Evolutionary conservation across 1,284 basidiomycete species (phyloP), one percentile per base, ranked within the genome.

Genomic region (Tylopilus sp.): DNA sequence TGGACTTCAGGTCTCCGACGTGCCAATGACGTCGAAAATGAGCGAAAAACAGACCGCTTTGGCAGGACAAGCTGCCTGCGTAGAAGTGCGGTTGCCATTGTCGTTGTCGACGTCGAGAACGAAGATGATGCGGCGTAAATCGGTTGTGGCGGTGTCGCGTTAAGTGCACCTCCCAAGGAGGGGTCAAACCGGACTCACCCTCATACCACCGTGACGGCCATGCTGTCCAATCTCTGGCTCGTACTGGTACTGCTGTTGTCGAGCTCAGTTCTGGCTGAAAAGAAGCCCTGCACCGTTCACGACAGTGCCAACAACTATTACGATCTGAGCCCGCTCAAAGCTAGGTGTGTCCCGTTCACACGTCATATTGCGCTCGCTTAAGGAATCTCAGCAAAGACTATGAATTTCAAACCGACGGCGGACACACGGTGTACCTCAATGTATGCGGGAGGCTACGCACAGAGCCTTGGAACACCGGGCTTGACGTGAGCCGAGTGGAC

Each of bases 321-420:
- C 66, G 89, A 93, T 74, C 79, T 93, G 52, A 91, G 80, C 69
- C 80, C 84, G 32, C 83, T 93, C 41, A 85, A 81, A 68, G 75
- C 86, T 53, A 86, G 80, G 89, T 90, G 36, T 59, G 66, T 67
- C 26, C 18, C 6, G 44, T 22, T 47, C 57, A 44, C 26, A 32
- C 18, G 26, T 55, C 33, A n/a, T 44, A 54, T 44, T 33, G 29
- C 36, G 44, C 52, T 51, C 54, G 66, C 64, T 67, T 61, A 72
- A 32, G 26, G 29, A 57, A 29, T 29, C 39, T n/a, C 53, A 93
- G 91, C 67, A 87, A 85, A 69, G 91, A 93, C 76, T 91, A 91
- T 71, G 77, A 84, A 62, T 78, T 89, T 61, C 78, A 76, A 55
- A 86, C 87, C 0, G 78, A 82, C 7, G 82, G 80, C 24, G 86